phyloP scores from a whole-genome alignment of 805 yeast species.

The Hanseniaspora occidentalis region DNA sequence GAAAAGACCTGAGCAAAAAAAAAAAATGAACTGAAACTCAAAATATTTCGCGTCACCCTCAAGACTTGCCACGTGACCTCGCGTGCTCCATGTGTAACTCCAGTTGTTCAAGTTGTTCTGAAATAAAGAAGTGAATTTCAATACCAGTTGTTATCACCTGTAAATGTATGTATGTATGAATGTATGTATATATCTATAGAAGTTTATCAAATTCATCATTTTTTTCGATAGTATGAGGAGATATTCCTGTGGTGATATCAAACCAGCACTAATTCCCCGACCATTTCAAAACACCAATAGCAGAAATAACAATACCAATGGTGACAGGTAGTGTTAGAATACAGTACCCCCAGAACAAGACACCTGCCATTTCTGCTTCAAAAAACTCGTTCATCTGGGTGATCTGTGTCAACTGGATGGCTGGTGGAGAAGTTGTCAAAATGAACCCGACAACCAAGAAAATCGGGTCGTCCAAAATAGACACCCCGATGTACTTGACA shows the following conservation, averaged over 20 bases:
- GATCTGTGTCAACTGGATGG: conserved; percentile 71
- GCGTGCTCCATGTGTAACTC: too few relatives aligned
- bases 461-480: conserved; percentile 72
- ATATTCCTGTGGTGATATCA: background rate
- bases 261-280: conserved; percentile 12
- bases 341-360: conserved; percentile 73
- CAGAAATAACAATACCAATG: conserved; percentile 54
- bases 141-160: background rate
- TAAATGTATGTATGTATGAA: background rate
- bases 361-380: conserved; percentile 75
- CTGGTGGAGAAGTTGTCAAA: conserved; percentile 71
- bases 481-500: conserved; percentile 50
- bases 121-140: background rate
- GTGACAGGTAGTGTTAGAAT: conserved; percentile 66
- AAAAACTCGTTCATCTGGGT: conserved; percentile 64
- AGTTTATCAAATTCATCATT: background rate
- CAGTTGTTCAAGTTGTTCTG: too few relatives aligned
- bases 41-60: too few relatives aligned
- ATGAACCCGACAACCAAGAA: conserved; percentile 66
- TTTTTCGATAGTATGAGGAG: too few relatives aligned
- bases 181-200: background rate
- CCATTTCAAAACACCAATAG: conserved; percentile 37
- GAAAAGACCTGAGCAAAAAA: too few relatives aligned
- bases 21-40: too few relatives aligned
- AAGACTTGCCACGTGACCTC: too few relatives aligned